These are phyloP conservation scores for Ilyonectria destructans DNA, from an alignment of 2,329 filamentous ascomycete genomes.

Conservation along the genomic window DNA sequence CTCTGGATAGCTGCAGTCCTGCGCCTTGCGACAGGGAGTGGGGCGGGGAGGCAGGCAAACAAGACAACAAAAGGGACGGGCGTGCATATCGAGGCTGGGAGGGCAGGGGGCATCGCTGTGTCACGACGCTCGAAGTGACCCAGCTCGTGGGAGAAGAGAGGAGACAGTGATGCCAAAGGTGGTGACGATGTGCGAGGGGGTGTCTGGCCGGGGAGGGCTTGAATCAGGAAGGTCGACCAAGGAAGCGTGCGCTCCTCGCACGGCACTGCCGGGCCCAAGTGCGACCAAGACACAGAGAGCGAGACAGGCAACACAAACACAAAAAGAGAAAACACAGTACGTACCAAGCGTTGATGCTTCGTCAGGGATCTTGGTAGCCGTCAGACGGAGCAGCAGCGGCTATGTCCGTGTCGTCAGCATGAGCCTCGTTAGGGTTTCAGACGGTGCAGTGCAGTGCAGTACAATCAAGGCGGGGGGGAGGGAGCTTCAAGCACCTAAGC, in stretches of 20 bases:
- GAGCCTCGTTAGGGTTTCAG: conserved; percentile 35
- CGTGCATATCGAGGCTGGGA: conserved; percentile 40
- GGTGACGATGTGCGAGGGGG: conserved; percentile 35
- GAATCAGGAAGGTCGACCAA: conserved; percentile 45
- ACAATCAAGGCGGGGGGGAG: conserved; percentile 18
- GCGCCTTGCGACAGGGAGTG: conserved; percentile 41
- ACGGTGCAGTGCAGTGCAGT: conserved; percentile 26
- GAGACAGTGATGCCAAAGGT: conserved; percentile 29
- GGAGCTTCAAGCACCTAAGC: conserved; percentile 27
- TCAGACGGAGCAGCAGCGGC: conserved; percentile 36
- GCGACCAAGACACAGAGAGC: conserved; percentile 17
- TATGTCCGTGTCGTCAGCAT: conserved; percentile 46
- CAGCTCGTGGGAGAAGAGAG: conserved; percentile 31
- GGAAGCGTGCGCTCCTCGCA: conserved; percentile 23
- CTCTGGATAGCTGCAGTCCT: conserved; percentile 45
- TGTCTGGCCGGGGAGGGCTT: conserved; percentile 36
- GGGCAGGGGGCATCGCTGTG: conserved; percentile 32
- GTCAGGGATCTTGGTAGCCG: conserved; percentile 25
- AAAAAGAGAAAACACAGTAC: conserved; percentile 40
- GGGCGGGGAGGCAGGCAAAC: conserved; percentile 35
- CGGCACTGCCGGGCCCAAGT: conserved; percentile 22
- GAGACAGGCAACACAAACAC: conserved; percentile 28
- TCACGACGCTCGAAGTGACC: conserved; percentile 36
- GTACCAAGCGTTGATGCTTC: conserved; percentile 37
- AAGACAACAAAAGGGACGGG: conserved; percentile 26